Evolutionary conservation across 1,139 yeast genomes (phyloP).

Genomic region (Pichia sp.): DNA sequence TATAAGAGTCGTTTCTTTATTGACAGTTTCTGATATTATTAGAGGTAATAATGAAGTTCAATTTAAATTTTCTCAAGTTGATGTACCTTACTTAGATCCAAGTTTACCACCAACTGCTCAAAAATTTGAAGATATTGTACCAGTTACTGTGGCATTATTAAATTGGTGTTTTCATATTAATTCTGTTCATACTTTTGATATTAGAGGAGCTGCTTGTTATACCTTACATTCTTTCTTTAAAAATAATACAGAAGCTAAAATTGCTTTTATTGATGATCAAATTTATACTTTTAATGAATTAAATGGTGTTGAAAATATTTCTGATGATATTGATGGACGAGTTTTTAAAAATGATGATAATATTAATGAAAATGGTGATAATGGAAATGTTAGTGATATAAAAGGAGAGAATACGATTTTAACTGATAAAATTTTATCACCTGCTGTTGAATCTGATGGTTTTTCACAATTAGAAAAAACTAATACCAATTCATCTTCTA

Average conservation of each 20-base stretch:
- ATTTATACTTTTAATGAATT: conserved; percentile 22
- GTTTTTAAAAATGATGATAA: conserved; percentile 1
- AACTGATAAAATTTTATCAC: neutral
- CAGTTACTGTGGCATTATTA: conserved; percentile 68
- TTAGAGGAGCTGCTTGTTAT: conserved; percentile 64
- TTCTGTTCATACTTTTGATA: conserved; percentile 78
- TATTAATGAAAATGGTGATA: conserved; percentile 1
- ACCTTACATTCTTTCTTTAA: conserved; percentile 65
- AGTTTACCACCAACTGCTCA: conserved; percentile 44
- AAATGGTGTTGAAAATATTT: conserved; percentile 19
- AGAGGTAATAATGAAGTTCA: conserved; percentile 60
- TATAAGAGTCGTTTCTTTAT: conserved; percentile 60
- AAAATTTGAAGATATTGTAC: conserved; percentile 35
- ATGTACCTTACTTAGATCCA: conserved; percentile 89
- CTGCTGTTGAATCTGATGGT: neutral
- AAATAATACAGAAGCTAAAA: conserved; percentile 53
- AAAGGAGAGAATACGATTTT: neutral
- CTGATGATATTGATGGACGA: conserved; percentile 3
- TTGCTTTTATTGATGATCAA: conserved; percentile 59
- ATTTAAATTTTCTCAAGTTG: conserved; percentile 65
- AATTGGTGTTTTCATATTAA: conserved; percentile 78
- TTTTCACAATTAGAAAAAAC: neutral
- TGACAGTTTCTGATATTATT: conserved; percentile 73
- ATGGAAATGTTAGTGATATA: neutral
- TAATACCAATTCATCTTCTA: conserved; percentile 7